Evolutionary conservation across 2,329 filamentous ascomycete species (phyloP), one percentile per base, ranked within the genome.

Genomic region (Xylariales sp.): DNA sequence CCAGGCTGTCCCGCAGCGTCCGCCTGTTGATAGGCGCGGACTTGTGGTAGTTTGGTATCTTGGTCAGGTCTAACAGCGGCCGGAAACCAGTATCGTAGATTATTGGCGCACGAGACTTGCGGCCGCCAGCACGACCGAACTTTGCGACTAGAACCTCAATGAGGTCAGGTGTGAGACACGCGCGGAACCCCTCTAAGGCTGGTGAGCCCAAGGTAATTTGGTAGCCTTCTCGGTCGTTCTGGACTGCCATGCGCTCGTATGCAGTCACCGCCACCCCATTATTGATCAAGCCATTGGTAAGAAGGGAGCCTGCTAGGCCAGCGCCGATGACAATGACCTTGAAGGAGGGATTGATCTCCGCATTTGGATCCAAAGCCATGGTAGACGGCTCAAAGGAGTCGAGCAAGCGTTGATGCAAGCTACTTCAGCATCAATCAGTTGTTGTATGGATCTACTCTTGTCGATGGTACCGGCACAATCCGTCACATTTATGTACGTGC

Each of bases 261-360:
- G 50, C 37, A 13, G 19, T 28, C 15, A 44, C 33, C 11, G 43
- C 18, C 24, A 50, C 29, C 16, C 20, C 27, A 15, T 46, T 24
- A 10, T 45, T 46, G 5, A 39, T 15, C 13, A 52, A 36, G 15
- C 48, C 48, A 20, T 51, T 51, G 25, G 46, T 45, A 5, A 52
- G 45, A n/a, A 40, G 38, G 6, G 40, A 28, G 13, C 45, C 48
- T 11, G 48, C 37, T 16, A 52, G 43, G 7, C 49, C 48, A n/a
- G 32, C 40, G 13, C 49, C 49, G 15, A 51, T 45, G 24, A 52
- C 45, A 13, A 49, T 41, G 5, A 50, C 41, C 24, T 50, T 45
- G 38, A 43, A 29, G 5, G 37, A 24, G n/a, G n/a, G n/a, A n/a
- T n/a, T n/a, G n/a, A n/a, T n/a, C n/a, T n/a, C n/a, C n/a, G n/a